phyloP scores from a whole-genome alignment of 306 rosid species.

The Castanea mollissima region DNA sequence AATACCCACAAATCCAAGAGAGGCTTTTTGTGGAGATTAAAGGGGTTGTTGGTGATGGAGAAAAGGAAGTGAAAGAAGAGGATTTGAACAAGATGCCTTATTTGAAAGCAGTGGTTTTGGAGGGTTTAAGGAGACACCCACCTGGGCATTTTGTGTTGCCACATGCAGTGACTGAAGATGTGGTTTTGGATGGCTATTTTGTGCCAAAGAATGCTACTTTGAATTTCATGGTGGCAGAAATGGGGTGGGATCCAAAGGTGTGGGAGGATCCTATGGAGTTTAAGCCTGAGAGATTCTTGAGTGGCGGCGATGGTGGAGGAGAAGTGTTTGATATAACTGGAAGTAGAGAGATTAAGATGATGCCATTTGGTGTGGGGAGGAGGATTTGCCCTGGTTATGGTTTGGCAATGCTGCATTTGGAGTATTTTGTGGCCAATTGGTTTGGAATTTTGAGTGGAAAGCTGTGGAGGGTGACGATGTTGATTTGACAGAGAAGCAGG shows the following conservation, averaged over 20 bases:
- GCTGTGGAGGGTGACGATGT: constrained; percentile 8
- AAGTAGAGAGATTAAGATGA: neutral
- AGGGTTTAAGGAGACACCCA: constrained; percentile 44
- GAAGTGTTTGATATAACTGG: constrained; percentile 25
- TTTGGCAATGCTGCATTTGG: neutral
- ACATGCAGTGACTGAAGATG: constrained; percentile 39
- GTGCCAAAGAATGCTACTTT: constrained; percentile 35
- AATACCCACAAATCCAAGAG: neutral
- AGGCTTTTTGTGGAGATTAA: neutral
- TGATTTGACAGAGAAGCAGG: constrained; percentile 35
- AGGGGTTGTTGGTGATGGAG: neutral
- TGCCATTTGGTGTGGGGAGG: neutral
- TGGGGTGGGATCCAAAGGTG: constrained; percentile 40
- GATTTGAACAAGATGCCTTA: constrained; percentile 34
- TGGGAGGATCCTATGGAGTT: constrained; percentile 50
- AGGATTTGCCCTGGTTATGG: neutral
- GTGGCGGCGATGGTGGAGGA: constrained; percentile 1
- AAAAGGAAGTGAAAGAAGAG: constrained; percentile 27
- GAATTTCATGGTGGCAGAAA: constrained; percentile 44
- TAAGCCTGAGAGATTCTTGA: constrained; percentile 45
- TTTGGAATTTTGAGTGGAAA: constrained; percentile 43
- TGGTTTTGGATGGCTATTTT: constrained; percentile 32
- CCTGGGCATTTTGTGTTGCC: constrained; percentile 38
- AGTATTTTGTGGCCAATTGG: constrained; percentile 42
- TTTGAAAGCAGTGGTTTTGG: constrained; percentile 41